Conservation (phyloP, 352 stramenopile genomes). For the Phytopythium aichiense region DNA sequence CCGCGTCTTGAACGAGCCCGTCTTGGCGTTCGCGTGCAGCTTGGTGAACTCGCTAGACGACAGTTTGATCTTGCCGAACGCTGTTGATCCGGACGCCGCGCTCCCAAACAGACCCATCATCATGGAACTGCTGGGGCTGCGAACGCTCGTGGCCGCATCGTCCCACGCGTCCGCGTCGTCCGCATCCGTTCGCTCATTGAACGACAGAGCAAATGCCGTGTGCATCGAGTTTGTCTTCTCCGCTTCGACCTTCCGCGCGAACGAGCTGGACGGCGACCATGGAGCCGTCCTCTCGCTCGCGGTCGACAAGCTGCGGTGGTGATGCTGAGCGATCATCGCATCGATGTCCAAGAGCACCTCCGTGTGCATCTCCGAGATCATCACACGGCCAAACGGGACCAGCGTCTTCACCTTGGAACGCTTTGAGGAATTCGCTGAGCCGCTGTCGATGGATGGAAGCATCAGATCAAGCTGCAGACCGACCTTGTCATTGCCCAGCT, state of each 20-base stretch:
- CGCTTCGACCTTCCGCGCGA: constrained; percentile 21
- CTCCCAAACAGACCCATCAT: constrained; percentile 2
- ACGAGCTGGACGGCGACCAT: constrained; percentile 30
- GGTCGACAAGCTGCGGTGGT: constrained; percentile 22
- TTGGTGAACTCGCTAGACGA: constrained; percentile 60
- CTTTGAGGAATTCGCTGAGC: neutral
- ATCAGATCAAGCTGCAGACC: constrained; percentile 58
- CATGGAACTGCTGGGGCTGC: constrained; percentile 1
- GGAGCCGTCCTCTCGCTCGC: constrained; percentile 29
- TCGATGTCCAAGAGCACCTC: constrained; percentile 59
- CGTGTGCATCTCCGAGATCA: constrained; percentile 47
- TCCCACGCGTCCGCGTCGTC: neutral
- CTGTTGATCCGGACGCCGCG: neutral
- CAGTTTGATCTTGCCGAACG: constrained; percentile 15
- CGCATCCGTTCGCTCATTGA: constrained; percentile 10
- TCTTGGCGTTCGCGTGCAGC: constrained; percentile 51
- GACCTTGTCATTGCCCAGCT: constrained; percentile 33
- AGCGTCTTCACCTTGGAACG: constrained; percentile 17
- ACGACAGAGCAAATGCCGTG: constrained; percentile 26
- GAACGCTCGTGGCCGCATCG: neutral
- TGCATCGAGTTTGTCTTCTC: constrained; percentile 30
- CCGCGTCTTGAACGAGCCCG: constrained; percentile 41
- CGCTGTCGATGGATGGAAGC: constrained; percentile 22
- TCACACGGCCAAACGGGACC: constrained; percentile 27
- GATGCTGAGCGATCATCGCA: constrained; percentile 42